Evolutionary conservation across 805 yeast species (phyloP), one percentile per base, ranked within the genome.

Genomic region (Metschnikowia cerradonensis): DNA sequence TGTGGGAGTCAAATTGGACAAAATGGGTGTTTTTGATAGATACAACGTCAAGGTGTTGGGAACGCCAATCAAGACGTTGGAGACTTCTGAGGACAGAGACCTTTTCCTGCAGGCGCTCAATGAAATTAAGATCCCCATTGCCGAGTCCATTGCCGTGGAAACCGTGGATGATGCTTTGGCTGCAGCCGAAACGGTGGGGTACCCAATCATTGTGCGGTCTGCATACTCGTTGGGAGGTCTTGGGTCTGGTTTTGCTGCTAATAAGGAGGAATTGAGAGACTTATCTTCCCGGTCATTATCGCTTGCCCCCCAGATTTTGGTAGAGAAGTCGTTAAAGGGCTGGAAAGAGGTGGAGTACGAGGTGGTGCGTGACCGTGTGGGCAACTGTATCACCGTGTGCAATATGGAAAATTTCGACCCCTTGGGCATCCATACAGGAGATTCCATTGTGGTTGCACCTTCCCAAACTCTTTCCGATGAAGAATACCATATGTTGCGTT

Each of bases 321-420:
- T 92, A 56, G 99, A 92, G 74, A 91, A 88, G 78, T 92, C 98
- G 5, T 78, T 92, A 74, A 92, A 91, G 77, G 99, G 99, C 58
- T 92, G 99, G 99, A 92, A 92, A 71, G 99, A 92, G 73, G 95
- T 92, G 56, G 99, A 92, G 74, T 92, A 92, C 70, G 99, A 92
- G 77, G 99, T 92, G 58, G 98, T 92, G 51, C 86, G 99, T 67
- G 99, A 92, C 76, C 81, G 94, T 57, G 94, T 87, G 50, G 97
- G 86, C 60, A 92, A 92, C 81, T 92, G 99, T 80, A 92, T 92
- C 68, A 92, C 99, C 41, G 99, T 92, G 48, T 92, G 99, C 80
- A 92, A 92, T 73, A 92, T 92, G 99, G 99, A 92, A 76, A 92
- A 92, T 77, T 92, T 92, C 62, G 99, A 92, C 72, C 99, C 99